These are phyloP conservation scores for Mrakiaceae sp. DNA, from an alignment of 1,284 basidiomycete species.

Conservation along the genomic window DNA sequence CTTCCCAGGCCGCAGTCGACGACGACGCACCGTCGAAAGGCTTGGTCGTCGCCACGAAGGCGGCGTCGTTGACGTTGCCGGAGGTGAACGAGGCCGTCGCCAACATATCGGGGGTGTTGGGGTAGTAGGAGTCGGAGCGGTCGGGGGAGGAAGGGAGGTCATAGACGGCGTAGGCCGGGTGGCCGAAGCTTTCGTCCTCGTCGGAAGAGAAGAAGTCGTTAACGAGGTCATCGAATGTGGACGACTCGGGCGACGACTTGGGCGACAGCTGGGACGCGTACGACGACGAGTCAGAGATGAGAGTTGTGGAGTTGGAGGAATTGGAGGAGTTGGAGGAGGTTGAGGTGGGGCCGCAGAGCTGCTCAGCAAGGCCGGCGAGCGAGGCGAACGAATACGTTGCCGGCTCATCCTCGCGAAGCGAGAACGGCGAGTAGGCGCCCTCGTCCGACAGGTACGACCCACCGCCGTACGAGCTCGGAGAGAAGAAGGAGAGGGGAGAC, in stretches of 20 bases:
- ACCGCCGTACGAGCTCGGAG: not conserved
- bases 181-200: constrained; percentile 1
- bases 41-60: too few relatives aligned
- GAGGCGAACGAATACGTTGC: constrained; percentile 6
- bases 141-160: not conserved
- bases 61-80: too few relatives aligned
- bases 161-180: constrained; percentile 1
- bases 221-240: not conserved
- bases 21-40: too few relatives aligned
- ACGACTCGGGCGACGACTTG: not conserved
- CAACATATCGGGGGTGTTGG: not conserved
- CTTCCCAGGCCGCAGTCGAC: too few relatives aligned
- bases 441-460: not conserved
- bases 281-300: not conserved
- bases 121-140: not conserved
- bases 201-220: constrained; percentile 6
- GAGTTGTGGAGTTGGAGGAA: not conserved
- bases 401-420: not conserved
- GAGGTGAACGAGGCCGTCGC: too few relatives aligned
- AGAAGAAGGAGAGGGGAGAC: constrained; percentile 5
- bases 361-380: constrained; percentile 8
- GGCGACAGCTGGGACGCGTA: not conserved
- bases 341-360: constrained; percentile 9
- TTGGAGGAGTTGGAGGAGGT: not conserved
- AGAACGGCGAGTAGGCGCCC: not conserved